Conservation (phyloP, 164 flowering plant species). For the Brasenia schreberi region DNA sequence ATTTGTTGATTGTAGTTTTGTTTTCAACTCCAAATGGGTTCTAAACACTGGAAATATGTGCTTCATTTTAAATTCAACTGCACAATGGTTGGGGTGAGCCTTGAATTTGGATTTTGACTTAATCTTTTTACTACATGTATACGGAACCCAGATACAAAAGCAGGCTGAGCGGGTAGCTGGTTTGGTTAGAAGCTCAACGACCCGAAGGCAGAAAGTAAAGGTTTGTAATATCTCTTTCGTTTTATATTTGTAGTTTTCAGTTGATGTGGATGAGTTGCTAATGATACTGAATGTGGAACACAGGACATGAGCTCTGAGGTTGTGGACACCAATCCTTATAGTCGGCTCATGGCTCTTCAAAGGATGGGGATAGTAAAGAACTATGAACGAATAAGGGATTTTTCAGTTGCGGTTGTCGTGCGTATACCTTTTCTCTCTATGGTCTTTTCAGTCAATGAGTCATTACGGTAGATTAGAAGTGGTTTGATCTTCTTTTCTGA, state of each 20-base stretch:
- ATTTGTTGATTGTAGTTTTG: too few species aligned
- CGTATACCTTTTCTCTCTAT: conserved; percentile 30
- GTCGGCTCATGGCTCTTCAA: conserved; percentile 98
- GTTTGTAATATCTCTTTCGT: conserved; percentile 9
- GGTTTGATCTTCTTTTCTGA: too few species aligned
- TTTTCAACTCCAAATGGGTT: too few species aligned
- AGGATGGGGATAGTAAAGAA: conserved; percentile 96
- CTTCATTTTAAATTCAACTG: too few species aligned
- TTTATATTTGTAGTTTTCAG: too few species aligned
- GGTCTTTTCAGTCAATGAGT: too few species aligned
- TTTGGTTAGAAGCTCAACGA: conserved; percentile 31
- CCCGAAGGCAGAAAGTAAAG: conserved; percentile 69
- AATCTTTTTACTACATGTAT: too few species aligned
- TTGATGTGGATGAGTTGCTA: background rate
- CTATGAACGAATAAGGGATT: conserved; percentile 83
- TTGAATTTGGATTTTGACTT: too few species aligned
- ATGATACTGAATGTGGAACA: conserved; percentile 2
- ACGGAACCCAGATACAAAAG: conserved; percentile 46
- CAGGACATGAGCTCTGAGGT: conserved; percentile 99
- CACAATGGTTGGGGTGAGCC: too few species aligned
- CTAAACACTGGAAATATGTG: too few species aligned
- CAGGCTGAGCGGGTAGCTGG: conserved; percentile 36
- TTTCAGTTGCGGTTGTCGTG: conserved; percentile 94
- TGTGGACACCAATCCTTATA: conserved; percentile 94
- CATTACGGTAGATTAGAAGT: too few species aligned